A percentile compares a stretch with the other conserved stretches of the same genome.
phyloP scores from a whole-genome alignment of 768 basidiomycete species.

The Russula virescens region DNA sequence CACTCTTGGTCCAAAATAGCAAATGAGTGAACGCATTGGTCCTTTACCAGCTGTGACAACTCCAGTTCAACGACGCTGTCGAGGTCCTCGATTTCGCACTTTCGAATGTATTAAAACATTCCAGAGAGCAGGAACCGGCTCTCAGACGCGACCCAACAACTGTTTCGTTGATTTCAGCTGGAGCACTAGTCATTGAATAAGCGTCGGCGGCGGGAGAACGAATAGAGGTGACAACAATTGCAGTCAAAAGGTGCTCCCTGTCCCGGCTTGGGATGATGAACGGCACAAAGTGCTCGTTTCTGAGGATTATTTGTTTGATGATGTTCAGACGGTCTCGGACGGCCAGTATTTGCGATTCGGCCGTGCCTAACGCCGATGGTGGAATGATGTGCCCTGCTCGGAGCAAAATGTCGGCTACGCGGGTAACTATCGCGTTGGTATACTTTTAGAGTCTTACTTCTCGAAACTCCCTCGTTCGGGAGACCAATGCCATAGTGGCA shows the following conservation, averaged over 20 bases:
- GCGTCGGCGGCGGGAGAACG: not conserved
- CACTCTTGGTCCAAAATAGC: too few species aligned
- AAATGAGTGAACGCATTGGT: not conserved
- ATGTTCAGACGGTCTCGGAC: conserved; percentile 83
- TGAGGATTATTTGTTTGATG: conserved; percentile 85
- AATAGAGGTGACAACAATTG: conserved; percentile 32
- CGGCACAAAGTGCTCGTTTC: conserved; percentile 97
- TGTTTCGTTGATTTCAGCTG: conserved; percentile 96
- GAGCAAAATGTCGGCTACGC: conserved; percentile 16
- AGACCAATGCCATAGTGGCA: conserved; percentile 94
- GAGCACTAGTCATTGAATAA: conserved; percentile 4
- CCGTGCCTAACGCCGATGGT: conserved; percentile 75
- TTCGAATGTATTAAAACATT: conserved; percentile 85
- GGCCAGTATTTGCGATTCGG: conserved; percentile 74
- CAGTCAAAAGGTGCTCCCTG: conserved; percentile 82
- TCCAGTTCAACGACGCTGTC: conserved; percentile 89
- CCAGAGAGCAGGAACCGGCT: conserved; percentile 91
- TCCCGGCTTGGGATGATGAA: conserved; percentile 81
- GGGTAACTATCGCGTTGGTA: too few species aligned
- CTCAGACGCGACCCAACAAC: conserved; percentile 83
- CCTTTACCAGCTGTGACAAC: conserved; percentile 73
- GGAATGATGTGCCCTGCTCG: conserved; percentile 39
- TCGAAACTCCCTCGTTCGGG: conserved; percentile 82
- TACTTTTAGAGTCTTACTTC: conserved; percentile 62
- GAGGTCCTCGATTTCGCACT: conserved; percentile 91